Conservation (phyloP, 805 yeast species). For the Suhomyces canberraensis region DNA sequence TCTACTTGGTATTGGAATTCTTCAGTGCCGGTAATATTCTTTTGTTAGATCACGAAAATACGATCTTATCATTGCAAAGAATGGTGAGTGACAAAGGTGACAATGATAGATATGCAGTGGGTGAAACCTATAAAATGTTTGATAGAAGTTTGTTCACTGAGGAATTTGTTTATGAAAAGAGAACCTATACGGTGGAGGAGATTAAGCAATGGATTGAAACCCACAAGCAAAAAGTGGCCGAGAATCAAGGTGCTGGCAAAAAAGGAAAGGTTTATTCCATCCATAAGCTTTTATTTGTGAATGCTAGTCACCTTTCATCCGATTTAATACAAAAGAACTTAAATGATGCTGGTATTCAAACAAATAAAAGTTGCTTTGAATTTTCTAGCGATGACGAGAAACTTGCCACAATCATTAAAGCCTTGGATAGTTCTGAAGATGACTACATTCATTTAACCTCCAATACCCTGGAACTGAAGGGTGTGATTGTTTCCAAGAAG, state of each 20-base stretch:
- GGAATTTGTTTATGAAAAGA: constrained; percentile 9
- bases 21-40: constrained; percentile 93
- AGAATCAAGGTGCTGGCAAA: constrained; percentile 12
- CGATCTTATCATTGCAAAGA: constrained; percentile 73
- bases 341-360: constrained; percentile 43
- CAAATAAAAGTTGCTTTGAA: constrained; percentile 36
- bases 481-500: constrained; percentile 61
- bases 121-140: constrained; percentile 64
- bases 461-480: constrained; percentile 38
- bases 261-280: constrained; percentile 54
- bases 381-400: constrained; percentile 23
- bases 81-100: constrained; percentile 71
- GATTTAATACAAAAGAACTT: constrained; percentile 68
- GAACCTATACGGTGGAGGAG: constrained; percentile 25
- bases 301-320: constrained; percentile 72
- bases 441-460: constrained; percentile 39
- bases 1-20: constrained; percentile 79
- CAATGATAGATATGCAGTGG: constrained; percentile 66
- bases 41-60: constrained; percentile 63
- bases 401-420: constrained; percentile 30
- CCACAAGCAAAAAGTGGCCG: constrained; percentile 26
- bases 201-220: constrained; percentile 39
- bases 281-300: constrained; percentile 65
- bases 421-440: constrained; percentile 47
- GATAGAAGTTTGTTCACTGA: constrained; percentile 46